Percentiles rank a stretch among this genome's conserved stretches.
Evolutionary conservation across 2,329 filamentous ascomycete species (phyloP).

Genomic region (Ceratocystis colombiana): DNA sequence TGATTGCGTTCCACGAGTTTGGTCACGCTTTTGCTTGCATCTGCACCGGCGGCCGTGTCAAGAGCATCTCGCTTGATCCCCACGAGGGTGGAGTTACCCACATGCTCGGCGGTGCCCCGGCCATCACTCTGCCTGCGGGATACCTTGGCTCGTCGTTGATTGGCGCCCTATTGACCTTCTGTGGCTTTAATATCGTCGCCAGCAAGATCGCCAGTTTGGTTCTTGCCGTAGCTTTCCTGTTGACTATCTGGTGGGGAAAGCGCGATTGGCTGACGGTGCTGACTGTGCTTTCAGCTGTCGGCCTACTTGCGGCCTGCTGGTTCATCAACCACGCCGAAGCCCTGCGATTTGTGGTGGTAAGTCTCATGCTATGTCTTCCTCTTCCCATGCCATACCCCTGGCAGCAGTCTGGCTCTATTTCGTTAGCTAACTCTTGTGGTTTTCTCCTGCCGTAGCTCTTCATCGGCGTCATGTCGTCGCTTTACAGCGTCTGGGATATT

Average conservation of each 20-base stretch:
- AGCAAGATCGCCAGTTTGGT: constrained; percentile 69
- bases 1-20: constrained; percentile 75
- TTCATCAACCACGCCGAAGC: constrained; percentile 69
- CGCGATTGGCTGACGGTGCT: constrained; percentile 66
- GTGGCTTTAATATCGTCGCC: constrained; percentile 71
- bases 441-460: constrained; percentile 45
- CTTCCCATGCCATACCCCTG: background rate
- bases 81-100: constrained; percentile 69
- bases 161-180: constrained; percentile 66
- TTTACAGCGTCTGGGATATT: constrained; percentile 79
- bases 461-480: constrained; percentile 69
- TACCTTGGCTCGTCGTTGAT: constrained; percentile 70
- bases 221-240: constrained; percentile 60
- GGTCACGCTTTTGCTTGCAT: constrained; percentile 64
- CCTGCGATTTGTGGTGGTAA: constrained; percentile 58
- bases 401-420: background rate
- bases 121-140: constrained; percentile 64
- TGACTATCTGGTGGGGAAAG: constrained; percentile 75
- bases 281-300: constrained; percentile 60
- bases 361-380: constrained; percentile 29
- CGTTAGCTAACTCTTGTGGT: background rate
- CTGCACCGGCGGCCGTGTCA: constrained; percentile 61
- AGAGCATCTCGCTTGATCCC: constrained; percentile 48
- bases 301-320: constrained; percentile 63
- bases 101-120: constrained; percentile 61